Percentiles rank a stretch among this genome's conserved stretches.
phyloP scores from a whole-genome alignment of 2,329 filamentous ascomycete species.

The Talaromyces atroroseus region DNA sequence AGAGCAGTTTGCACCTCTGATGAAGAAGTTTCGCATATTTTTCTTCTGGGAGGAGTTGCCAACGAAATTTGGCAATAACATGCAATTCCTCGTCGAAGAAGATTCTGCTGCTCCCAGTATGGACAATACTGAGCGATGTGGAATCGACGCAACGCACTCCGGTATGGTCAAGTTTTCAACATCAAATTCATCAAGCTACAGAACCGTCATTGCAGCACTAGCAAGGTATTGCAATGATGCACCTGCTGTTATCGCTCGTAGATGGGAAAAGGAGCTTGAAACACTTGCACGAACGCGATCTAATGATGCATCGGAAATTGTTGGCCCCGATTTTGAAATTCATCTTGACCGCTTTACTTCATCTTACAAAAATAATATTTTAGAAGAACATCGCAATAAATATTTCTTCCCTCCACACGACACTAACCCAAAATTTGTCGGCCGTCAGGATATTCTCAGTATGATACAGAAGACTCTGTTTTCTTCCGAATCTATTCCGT shows the following conservation, averaged over 20 bases:
- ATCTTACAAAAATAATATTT: neutral
- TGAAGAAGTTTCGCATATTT: constrained; percentile 28
- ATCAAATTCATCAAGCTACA: constrained; percentile 17
- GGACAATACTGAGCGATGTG: constrained; percentile 25
- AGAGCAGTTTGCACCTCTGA: constrained; percentile 29
- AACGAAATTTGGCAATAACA: constrained; percentile 26
- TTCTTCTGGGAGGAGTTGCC: constrained; percentile 23
- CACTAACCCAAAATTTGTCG: neutral
- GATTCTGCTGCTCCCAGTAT: constrained; percentile 21
- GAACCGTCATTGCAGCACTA: constrained; percentile 21
- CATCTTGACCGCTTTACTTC: neutral
- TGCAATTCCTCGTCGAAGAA: constrained; percentile 25
- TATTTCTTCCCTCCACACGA: neutral
- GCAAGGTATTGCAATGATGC: constrained; percentile 7
- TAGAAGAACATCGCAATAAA: neutral
- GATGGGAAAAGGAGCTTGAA: neutral
- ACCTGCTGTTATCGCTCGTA: neutral
- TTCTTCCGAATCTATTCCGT: neutral
- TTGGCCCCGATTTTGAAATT: neutral
- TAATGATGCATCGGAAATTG: constrained; percentile 1
- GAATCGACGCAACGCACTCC: constrained; percentile 23
- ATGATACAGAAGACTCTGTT: neutral
- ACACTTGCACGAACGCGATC: neutral
- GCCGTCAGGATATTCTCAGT: neutral
- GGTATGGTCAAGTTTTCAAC: constrained; percentile 19